Conservation (phyloP, 306 rosid species). For the Albizia julibrissin region DNA sequence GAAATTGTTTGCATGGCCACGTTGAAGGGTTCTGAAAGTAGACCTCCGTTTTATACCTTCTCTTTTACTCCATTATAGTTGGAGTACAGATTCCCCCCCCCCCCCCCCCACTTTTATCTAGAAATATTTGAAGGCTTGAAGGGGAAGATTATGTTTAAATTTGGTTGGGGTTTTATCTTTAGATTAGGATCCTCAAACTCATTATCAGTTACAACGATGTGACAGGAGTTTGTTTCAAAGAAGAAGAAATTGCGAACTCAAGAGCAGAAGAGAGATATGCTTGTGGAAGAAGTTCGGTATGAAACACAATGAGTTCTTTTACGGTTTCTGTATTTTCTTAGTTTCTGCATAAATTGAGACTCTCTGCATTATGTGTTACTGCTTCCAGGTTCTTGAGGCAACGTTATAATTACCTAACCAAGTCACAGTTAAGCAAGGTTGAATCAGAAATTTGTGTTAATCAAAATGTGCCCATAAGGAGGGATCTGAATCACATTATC, state of each 20-base stretch:
- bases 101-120: neutral
- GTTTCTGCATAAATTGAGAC: neutral
- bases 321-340: neutral
- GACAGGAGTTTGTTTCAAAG: constrained; percentile 58
- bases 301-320: constrained; percentile 9
- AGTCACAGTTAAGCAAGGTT: constrained; percentile 27
- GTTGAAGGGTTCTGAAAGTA: neutral
- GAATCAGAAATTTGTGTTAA: constrained; percentile 24
- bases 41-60: neutral
- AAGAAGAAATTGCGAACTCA: constrained; percentile 45
- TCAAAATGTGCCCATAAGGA: constrained; percentile 28
- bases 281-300: constrained; percentile 61
- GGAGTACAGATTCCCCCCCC: neutral
- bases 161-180: neutral
- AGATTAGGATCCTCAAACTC: neutral
- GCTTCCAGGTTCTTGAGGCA: constrained; percentile 63
- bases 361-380: constrained; percentile 3
- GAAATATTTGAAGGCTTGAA: neutral
- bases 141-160: neutral
- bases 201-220: constrained; percentile 1
- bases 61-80: constrained; percentile 4
- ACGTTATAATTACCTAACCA: constrained; percentile 39
- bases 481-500: constrained; percentile 24
- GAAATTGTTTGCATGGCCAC: neutral
- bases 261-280: constrained; percentile 41